Conservation (phyloP, 768 basidiomycete species). For the Lactifluus echinatus region DNA sequence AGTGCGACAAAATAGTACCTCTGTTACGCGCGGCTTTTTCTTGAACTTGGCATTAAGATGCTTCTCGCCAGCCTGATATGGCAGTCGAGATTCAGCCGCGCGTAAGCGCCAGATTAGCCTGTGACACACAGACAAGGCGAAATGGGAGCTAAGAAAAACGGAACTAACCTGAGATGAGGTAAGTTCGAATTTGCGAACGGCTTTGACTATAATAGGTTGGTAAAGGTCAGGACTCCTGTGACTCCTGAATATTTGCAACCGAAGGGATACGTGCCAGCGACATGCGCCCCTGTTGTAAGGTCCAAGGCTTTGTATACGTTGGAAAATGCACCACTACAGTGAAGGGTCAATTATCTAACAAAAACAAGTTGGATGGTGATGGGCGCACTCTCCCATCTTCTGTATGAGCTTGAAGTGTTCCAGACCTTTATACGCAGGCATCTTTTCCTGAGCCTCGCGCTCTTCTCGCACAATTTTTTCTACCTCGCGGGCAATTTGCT, state of each 20-base stretch:
- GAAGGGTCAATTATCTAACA: slow-evolving; percentile 17
- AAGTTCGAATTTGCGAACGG: slow-evolving; percentile 88
- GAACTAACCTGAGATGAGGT: slow-evolving; percentile 82
- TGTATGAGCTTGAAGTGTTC: slow-evolving; percentile 68
- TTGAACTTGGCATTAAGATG: slow-evolving; percentile 92
- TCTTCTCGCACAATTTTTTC: slow-evolving; percentile 72
- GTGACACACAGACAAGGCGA: slow-evolving; percentile 20
- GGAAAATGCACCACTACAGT: slow-evolving; percentile 85
- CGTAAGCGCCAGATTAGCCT: slow-evolving; percentile 22
- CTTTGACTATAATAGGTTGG: slow-evolving; percentile 54
- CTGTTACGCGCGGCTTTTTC: slow-evolving; percentile 95
- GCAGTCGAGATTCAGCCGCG: slow-evolving; percentile 21
- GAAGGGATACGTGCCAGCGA: slow-evolving; percentile 56
- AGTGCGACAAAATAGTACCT: slow-evolving; percentile 54
- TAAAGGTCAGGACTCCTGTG: slow-evolving; percentile 17
- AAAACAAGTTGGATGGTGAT: slow-evolving; percentile 3
- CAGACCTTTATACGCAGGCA: slow-evolving; percentile 82
- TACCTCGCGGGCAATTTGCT: slow-evolving; percentile 36
- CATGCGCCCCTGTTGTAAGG: slow-evolving; percentile 59
- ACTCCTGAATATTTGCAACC: slow-evolving; percentile 17
- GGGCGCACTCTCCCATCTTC: slow-evolving; percentile 90
- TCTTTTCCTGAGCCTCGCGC: slow-evolving; percentile 57
- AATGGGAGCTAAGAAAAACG: slow-evolving; percentile 25
- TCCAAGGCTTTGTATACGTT: slow-evolving; percentile 94
- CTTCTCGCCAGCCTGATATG: slow-evolving; percentile 74